Percentiles rank a stretch among this genome's conserved stretches.
phyloP scores from a whole-genome alignment of 768 basidiomycete species.

The Leccinum broughii region DNA sequence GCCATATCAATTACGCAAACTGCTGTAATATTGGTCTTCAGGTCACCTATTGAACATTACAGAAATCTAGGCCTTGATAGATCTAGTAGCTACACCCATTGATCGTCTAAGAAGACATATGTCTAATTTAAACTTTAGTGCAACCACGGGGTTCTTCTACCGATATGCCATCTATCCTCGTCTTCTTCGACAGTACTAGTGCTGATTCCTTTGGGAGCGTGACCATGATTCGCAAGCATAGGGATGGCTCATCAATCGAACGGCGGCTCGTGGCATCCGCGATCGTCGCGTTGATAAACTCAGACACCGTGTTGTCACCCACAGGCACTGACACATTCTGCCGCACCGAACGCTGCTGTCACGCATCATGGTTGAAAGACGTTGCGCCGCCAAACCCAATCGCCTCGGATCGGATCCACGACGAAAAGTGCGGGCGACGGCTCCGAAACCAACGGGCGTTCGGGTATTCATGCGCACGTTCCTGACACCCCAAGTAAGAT shows the following conservation, averaged over 20 bases:
- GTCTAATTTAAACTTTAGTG: slow-evolving; percentile 2
- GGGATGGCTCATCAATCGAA: no score
- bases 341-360: neutral
- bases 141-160: neutral
- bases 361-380: neutral
- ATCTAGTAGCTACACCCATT: no score
- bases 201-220: neutral
- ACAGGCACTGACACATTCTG: slow-evolving; percentile 8
- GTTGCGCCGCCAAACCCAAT: neutral
- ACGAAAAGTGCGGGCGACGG: neutral
- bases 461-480: neutral
- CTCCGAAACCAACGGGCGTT: neutral
- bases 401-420: neutral
- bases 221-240: no score
- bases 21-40: no score
- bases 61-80: no score
- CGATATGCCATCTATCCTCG: no score
- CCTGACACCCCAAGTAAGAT: neutral
- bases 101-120: slow-evolving; percentile 4
- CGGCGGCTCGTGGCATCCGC: neutral
- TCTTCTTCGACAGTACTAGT: no score
- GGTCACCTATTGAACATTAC: no score
- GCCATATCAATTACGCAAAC: no score
- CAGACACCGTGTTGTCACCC: slow-evolving; percentile 5
- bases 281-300: slow-evolving; percentile 4